Evolutionary conservation across 106 monocot genomes (phyloP), one percentile per base, ranked within the genome.

Genomic region (Dendrobium chrysotoxum): DNA sequence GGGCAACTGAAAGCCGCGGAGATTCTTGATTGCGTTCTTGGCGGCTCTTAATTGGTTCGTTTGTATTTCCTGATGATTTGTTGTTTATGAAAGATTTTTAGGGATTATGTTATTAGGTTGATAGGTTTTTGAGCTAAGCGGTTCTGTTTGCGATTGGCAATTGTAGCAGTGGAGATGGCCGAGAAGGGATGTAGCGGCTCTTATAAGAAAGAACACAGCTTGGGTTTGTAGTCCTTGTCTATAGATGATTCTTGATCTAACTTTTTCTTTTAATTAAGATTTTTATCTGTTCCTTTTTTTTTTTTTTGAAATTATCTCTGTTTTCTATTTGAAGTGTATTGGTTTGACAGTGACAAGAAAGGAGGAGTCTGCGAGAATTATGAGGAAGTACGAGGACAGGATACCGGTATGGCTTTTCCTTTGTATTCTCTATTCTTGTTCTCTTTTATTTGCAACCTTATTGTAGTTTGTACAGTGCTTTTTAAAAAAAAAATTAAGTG

Each of bases 261-360:
- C 18, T 58, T 31, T 81, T 75, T 53, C 75, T 12, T 75, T 57
- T 20, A 23, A 61, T 61, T 61, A 61, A 61, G 5, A 6, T 39
- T 75, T 75, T 72, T 50, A 12, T 0, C 47, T 2, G 35, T 35
- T 35, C 3, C 3, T 35, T 35, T 35, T 35, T 35, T 35, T 35
- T 35, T 35, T 35, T 35, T 35, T 35, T 35, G 3, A 35, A 35
- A 35, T 35, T 35, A 35, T 35, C 35, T 35, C 35, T 71, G 2
- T 40, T 80, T 26, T 53, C 74, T 75, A n/a, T 42, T 75, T 16
- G 71, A 71, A 71, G 38, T 40, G 40, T 4, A 30, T 74, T 72
- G 73, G 13, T 57, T 81, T 55, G 75, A 54, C 81, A 81, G 81
- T 75, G 75, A 44, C 6, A 0, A 81, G 81, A 58, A 81, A 81